phyloP scores from a whole-genome alignment of 1,284 basidiomycete species.

The Heterobasidion occidentale region DNA sequence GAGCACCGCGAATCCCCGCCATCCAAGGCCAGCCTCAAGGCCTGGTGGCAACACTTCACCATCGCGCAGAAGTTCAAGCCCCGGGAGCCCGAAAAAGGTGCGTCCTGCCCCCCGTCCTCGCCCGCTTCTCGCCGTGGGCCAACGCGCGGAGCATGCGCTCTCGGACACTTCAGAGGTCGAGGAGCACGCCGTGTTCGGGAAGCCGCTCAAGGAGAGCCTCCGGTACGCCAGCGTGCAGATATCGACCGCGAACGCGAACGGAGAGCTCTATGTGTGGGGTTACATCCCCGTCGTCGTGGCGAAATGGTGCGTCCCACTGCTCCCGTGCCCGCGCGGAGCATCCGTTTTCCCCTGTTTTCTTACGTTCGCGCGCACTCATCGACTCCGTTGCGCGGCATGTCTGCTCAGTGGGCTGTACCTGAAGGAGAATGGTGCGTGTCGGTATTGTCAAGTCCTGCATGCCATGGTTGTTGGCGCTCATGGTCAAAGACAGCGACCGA shows the following conservation, averaged over 20 bases:
- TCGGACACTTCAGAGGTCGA: neutral
- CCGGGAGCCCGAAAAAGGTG: constrained; percentile 5
- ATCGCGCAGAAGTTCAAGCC: constrained; percentile 8
- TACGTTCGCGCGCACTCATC: constrained; percentile 5
- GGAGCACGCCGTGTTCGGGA: constrained; percentile 72
- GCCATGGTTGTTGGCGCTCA: constrained; percentile 5
- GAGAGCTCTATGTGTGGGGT: constrained; percentile 84
- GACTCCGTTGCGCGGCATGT: constrained; percentile 1
- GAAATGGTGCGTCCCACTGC: constrained; percentile 68
- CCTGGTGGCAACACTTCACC: constrained; percentile 14
- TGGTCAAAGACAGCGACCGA: constrained; percentile 63
- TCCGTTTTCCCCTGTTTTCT: constrained; percentile 4
- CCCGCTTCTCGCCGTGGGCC: no score
- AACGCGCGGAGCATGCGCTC: no score
- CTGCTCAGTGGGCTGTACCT: constrained; percentile 72
- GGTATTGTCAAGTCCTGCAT: neutral
- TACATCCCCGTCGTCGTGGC: constrained; percentile 96
- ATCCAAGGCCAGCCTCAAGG: constrained; percentile 4
- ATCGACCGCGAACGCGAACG: constrained; percentile 81
- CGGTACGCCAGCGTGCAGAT: constrained; percentile 90
- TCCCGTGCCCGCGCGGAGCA: constrained; percentile 1
- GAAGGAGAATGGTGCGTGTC: constrained; percentile 73
- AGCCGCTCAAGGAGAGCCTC: constrained; percentile 77
- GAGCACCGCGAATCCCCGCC: constrained; percentile 4
- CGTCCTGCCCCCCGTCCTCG: neutral